Evolutionary conservation across 2,329 filamentous ascomycete genomes (phyloP).

Genomic region (Knufia petricola): DNA sequence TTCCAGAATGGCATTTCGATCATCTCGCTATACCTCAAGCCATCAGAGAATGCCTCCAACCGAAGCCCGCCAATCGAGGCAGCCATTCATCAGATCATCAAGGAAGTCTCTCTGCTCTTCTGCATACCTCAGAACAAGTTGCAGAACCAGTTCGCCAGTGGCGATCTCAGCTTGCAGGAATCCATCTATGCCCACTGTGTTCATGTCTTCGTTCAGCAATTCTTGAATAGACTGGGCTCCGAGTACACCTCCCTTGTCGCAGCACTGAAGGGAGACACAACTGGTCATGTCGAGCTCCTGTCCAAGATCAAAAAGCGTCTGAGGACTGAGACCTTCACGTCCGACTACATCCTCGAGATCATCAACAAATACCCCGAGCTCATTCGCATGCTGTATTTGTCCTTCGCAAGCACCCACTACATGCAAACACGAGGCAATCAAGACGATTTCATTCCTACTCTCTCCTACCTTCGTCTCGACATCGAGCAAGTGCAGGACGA

Average conservation of each 20-base stretch:
- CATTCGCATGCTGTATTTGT: constrained; percentile 77
- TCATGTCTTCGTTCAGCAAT: constrained; percentile 96
- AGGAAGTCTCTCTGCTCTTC: constrained; percentile 93
- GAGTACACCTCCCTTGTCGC: constrained; percentile 84
- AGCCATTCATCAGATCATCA: constrained; percentile 97
- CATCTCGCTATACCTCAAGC: constrained; percentile 88
- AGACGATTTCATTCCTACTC: constrained; percentile 60
- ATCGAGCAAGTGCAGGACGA: constrained; percentile 69
- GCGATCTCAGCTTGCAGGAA: constrained; percentile 84
- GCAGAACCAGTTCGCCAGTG: constrained; percentile 76
- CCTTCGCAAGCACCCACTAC: constrained; percentile 82
- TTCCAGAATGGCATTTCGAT: constrained; percentile 98
- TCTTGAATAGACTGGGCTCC: constrained; percentile 84
- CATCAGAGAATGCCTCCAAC: constrained; percentile 49
- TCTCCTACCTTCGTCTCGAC: constrained; percentile 57
- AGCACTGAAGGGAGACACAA: constrained; percentile 71
- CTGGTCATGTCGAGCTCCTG: constrained; percentile 73
- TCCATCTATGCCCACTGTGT: constrained; percentile 95
- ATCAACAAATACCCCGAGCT: constrained; percentile 83
- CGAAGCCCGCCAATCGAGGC: constrained; percentile 74
- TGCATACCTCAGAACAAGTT: constrained; percentile 97
- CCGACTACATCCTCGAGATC: constrained; percentile 96
- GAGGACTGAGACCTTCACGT: constrained; percentile 92
- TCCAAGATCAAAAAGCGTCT: constrained; percentile 92
- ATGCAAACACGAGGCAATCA: constrained; percentile 55